Conservation (phyloP, 768 basidiomycete genomes). For the Leccinum subtestaceum region DNA sequence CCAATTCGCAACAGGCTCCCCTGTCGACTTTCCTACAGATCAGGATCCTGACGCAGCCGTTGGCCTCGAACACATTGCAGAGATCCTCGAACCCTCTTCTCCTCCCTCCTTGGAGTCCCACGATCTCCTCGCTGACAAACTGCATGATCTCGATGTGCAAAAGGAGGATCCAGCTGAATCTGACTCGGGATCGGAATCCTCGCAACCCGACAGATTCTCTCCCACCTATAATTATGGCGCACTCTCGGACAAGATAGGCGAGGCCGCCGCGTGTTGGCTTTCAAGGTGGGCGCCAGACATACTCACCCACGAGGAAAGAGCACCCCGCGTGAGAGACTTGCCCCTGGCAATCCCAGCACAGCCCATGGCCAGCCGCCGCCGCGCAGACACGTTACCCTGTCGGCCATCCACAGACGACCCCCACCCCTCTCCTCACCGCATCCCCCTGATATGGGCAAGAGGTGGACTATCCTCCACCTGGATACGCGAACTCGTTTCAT, state of each 20-base stretch:
- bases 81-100: conserved; percentile 38
- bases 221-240: conserved; percentile 75
- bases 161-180: conserved; percentile 39
- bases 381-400: conserved; percentile 30
- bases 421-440: conserved; percentile 17
- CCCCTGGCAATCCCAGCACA: conserved; percentile 19
- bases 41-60: conserved; percentile 59
- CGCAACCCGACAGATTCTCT: conserved; percentile 15
- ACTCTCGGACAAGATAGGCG: conserved; percentile 89
- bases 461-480: conserved; percentile 73
- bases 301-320: conserved; percentile 57
- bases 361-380: conserved; percentile 19
- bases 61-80: conserved; percentile 68
- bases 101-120: conserved; percentile 13
- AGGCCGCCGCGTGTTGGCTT: conserved; percentile 86
- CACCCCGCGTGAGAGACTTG: conserved; percentile 12
- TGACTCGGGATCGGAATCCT: conserved; percentile 28
- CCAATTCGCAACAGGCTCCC: conserved; percentile 74
- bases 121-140: conserved; percentile 30
- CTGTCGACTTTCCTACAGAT: conserved; percentile 44
- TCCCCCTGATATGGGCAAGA: conserved; percentile 67
- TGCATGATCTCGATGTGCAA: conserved; percentile 32
- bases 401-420: conserved; percentile 17
- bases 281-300: conserved; percentile 83
- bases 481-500: conserved; percentile 70